These are phyloP conservation scores for Lentinus tigrinus DNA, from an alignment of 768 basidiomycete species.

Conservation along the genomic window DNA sequence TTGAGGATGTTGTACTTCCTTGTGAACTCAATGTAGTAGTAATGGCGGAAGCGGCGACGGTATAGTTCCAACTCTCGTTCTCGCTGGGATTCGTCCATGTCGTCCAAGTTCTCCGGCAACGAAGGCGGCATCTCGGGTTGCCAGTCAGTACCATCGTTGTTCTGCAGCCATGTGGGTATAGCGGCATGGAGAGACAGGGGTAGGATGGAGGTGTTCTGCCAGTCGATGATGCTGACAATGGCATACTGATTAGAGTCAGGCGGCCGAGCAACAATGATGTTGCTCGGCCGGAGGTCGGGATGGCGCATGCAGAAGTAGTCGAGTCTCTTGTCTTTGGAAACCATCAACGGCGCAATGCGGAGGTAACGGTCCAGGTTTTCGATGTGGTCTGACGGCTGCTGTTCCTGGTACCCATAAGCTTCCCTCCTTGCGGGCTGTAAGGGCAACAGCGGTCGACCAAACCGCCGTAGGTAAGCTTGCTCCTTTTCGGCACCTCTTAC, in stretches of 20 bases:
- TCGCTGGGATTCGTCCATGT: conserved; percentile 39
- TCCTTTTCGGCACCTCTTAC: conserved; percentile 45
- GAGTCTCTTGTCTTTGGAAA: conserved; percentile 40
- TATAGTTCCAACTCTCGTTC: conserved; percentile 35
- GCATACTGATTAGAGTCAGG: conserved; percentile 37
- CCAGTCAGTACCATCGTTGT: conserved; percentile 43
- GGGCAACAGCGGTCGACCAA: conserved; percentile 48
- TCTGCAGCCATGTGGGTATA: conserved; percentile 46
- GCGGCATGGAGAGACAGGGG: conserved; percentile 50
- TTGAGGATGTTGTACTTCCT: conserved; percentile 45
- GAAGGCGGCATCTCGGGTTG: conserved; percentile 39
- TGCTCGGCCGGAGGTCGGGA: conserved; percentile 41
- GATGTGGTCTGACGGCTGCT: conserved; percentile 43
- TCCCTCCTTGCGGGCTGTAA: conserved; percentile 43
- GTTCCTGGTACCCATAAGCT: conserved; percentile 43
- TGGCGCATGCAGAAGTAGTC: conserved; percentile 47
- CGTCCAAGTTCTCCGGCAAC: conserved; percentile 42
- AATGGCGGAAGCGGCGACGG: conserved; percentile 48
- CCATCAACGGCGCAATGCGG: conserved; percentile 44
- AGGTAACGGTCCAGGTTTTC: conserved; percentile 50
- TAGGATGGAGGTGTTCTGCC: conserved; percentile 48
- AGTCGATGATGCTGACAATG: conserved; percentile 34
- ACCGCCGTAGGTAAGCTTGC: conserved; percentile 44
- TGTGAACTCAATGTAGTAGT: conserved; percentile 47
- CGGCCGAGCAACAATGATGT: conserved; percentile 48